A percentile compares a stretch with the other conserved stretches of the same genome.
phyloP scores from a whole-genome alignment of 768 basidiomycete species.

The Leccinum subtestaceum region DNA sequence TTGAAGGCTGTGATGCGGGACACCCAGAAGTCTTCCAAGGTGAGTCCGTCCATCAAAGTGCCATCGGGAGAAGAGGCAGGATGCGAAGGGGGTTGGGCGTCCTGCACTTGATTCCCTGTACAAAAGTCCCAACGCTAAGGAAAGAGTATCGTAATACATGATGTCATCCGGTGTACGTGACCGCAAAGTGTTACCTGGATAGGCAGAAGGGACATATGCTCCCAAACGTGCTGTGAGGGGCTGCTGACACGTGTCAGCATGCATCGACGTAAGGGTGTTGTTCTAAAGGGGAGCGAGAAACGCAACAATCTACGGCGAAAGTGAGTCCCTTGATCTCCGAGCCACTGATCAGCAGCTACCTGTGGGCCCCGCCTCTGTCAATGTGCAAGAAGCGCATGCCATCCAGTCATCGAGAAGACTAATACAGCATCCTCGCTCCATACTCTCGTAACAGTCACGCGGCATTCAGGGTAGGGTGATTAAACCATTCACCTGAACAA shows the following conservation, averaged over 20 bases:
- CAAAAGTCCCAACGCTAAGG: neutral
- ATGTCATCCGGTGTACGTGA: neutral
- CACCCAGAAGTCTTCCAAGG: constrained; percentile 8
- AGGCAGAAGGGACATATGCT: neutral
- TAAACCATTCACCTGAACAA: neutral
- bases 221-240: neutral
- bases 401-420: neutral
- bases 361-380: neutral
- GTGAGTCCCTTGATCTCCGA: neutral
- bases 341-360: neutral
- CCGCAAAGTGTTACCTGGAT: constrained; percentile 3
- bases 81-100: neutral
- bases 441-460: neutral
- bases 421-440: neutral
- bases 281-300: neutral
- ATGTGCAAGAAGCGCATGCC: neutral
- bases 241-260: neutral
- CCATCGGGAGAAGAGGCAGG: neutral
- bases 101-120: neutral
- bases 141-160: neutral
- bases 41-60: constrained; percentile 7
- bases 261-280: neutral
- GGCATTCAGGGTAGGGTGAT: neutral
- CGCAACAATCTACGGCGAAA: neutral
- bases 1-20: constrained; percentile 11